phyloP scores from a whole-genome alignment of 2,329 filamentous ascomycete genomes.

The Colletotrichum aenigma region DNA sequence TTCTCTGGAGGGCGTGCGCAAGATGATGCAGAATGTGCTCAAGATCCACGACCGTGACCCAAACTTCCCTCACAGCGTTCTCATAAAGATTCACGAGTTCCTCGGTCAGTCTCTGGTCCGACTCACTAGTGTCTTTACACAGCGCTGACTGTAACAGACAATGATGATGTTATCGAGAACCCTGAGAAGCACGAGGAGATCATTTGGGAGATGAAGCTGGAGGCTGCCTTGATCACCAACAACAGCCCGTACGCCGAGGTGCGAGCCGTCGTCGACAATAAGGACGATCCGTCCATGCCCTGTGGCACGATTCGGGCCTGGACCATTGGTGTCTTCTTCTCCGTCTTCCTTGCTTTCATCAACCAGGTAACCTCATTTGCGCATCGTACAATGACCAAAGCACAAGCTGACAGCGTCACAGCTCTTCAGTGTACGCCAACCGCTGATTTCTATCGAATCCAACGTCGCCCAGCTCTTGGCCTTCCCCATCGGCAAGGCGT shows the following conservation, averaged over 20 bases:
- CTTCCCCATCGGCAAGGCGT: conserved; percentile 57
- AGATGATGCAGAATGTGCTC: conserved; percentile 43
- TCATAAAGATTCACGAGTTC: conserved; percentile 45
- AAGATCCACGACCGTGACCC: conserved; percentile 47
- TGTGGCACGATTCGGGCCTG: conserved; percentile 61
- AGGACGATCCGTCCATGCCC: conserved; percentile 53
- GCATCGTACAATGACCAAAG: background rate
- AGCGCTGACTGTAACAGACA: conserved; percentile 15
- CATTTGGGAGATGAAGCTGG: conserved; percentile 59
- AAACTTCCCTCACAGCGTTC: conserved; percentile 43
- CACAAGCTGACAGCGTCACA: background rate
- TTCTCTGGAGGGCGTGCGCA: conserved; percentile 35
- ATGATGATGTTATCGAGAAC: conserved; percentile 35
- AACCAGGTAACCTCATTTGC: conserved; percentile 44
- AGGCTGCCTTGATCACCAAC: conserved; percentile 57
- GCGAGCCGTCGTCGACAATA: conserved; percentile 60
- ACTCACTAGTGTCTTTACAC: background rate
- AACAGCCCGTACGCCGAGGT: conserved; percentile 64
- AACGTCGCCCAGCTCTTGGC: conserved; percentile 63
- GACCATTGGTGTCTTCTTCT: conserved; percentile 57
- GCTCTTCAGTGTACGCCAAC: conserved; percentile 62
- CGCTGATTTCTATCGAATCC: conserved; percentile 56
- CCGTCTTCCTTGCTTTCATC: conserved; percentile 51
- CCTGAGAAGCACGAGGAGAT: conserved; percentile 52
- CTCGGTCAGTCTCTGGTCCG: conserved; percentile 41